These are phyloP conservation scores for Avena eriantha DNA, from an alignment of 176 grass and related monocot species.

Conservation along the genomic window DNA sequence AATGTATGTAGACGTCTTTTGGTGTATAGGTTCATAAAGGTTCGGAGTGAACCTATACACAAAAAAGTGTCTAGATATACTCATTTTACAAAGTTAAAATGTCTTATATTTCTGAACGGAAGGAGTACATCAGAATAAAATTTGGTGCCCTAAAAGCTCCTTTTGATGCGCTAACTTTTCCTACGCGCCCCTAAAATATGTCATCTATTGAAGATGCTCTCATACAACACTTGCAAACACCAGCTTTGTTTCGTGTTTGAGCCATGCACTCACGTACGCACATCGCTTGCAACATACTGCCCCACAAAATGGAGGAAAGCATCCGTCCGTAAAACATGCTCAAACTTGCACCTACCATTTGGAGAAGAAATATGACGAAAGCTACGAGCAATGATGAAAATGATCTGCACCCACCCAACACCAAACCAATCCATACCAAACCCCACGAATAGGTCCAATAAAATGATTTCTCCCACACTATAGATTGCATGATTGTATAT, in stretches of 20 bases:
- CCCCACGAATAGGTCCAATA: neutral
- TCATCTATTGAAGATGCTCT: too few species aligned
- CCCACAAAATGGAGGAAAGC: neutral
- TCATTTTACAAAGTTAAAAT: too few species aligned
- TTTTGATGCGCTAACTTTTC: too few species aligned
- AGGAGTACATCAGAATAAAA: too few species aligned
- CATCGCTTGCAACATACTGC: neutral
- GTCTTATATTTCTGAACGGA: too few species aligned
- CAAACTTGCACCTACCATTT: constrained; percentile 1
- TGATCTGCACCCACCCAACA: constrained; percentile 19
- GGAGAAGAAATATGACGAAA: neutral
- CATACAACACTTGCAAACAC: neutral
- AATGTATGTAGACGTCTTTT: too few species aligned
- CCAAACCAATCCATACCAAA: neutral
- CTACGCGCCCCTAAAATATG: too few species aligned
- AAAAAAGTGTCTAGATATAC: too few species aligned
- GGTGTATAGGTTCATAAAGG: too few species aligned
- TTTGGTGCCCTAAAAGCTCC: too few species aligned
- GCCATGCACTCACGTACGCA: neutral
- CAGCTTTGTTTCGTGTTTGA: neutral
- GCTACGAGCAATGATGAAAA: neutral
- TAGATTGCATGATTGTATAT: neutral
- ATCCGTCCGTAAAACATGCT: neutral
- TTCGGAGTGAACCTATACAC: too few species aligned
- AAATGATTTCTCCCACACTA: constrained; percentile 10